Evolutionary conservation across 768 basidiomycete genomes (phyloP).

Genomic region (Trametes coccinea): DNA sequence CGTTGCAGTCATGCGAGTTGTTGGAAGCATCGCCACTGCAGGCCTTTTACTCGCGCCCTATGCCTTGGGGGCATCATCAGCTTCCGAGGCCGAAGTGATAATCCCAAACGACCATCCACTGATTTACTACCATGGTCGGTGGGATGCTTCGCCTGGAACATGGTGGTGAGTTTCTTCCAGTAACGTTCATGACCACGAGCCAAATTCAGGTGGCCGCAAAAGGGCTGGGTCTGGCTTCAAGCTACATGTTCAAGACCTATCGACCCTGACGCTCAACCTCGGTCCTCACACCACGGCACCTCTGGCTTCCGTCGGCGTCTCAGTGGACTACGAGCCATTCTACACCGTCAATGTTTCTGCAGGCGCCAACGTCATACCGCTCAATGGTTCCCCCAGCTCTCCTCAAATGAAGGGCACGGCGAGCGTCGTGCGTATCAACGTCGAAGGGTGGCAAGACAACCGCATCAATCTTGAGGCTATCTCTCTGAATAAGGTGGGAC

Average conservation of each 20-base stretch:
- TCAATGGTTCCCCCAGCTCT: slow-evolving; percentile 18
- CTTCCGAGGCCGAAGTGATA: slow-evolving; percentile 1
- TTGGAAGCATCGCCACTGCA: not conserved
- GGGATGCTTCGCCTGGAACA: slow-evolving; percentile 52
- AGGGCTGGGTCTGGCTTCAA: slow-evolving; percentile 61
- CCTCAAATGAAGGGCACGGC: not conserved
- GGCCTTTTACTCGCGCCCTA: not conserved
- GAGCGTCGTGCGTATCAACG: slow-evolving; percentile 47
- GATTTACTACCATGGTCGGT: slow-evolving; percentile 52
- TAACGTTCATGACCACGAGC: not conserved
- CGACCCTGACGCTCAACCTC: slow-evolving; percentile 45
- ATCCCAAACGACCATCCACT: slow-evolving; percentile 42
- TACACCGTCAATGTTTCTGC: slow-evolving; percentile 47
- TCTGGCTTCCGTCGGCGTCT: slow-evolving; percentile 47
- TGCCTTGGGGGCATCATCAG: not conserved
- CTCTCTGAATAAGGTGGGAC: slow-evolving; percentile 42
- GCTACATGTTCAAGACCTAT: slow-evolving; percentile 45
- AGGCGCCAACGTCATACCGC: slow-evolving; percentile 46
- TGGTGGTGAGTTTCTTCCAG: slow-evolving; percentile 47
- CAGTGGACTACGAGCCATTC: slow-evolving; percentile 48
- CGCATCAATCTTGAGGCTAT: slow-evolving; percentile 53
- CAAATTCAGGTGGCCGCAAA: not conserved
- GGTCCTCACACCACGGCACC: slow-evolving; percentile 52
- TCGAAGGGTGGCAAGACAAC: slow-evolving; percentile 61
- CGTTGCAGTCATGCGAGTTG: not conserved